Evolutionary conservation across 768 basidiomycete species (phyloP).

Genomic region (Hydnomerulius pinastri): DNA sequence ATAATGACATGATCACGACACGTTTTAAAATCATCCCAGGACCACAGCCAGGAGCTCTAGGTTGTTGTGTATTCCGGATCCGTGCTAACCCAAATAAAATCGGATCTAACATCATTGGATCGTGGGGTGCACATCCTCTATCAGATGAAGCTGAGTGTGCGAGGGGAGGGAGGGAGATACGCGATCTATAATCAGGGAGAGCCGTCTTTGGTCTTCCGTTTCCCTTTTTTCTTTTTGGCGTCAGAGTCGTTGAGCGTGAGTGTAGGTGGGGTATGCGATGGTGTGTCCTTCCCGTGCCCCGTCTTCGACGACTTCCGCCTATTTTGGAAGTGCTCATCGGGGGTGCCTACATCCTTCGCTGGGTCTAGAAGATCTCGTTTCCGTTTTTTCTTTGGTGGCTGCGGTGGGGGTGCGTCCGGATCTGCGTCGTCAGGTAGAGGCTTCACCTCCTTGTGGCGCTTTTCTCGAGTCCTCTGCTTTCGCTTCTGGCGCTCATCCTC

Average conservation of each 20-base stretch:
- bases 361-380: constrained; percentile 8
- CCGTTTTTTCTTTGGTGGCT: constrained; percentile 4
- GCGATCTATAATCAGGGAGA: constrained; percentile 11
- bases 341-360: constrained; percentile 10
- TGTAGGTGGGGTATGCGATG: not conserved
- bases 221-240: constrained; percentile 20
- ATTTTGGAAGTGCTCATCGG: constrained; percentile 1
- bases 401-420: not conserved
- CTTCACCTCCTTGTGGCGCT: not conserved
- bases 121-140: too few relatives aligned
- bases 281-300: constrained; percentile 9
- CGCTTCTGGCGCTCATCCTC: not conserved
- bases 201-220: constrained; percentile 23
- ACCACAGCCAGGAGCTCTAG: too few relatives aligned
- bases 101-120: too few relatives aligned
- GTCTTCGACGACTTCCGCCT: constrained; percentile 20
- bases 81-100: too few relatives aligned
- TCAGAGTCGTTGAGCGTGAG: not conserved
- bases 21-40: too few relatives aligned
- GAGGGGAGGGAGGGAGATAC: not conserved
- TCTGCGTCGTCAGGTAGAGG: not conserved
- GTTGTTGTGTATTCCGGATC: too few relatives aligned
- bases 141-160: too few relatives aligned
- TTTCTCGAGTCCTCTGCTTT: constrained; percentile 7
- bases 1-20: too few relatives aligned